Evolutionary conservation across 2,329 filamentous ascomycete species (phyloP).

Genomic region (Fusarium fracticaudum): DNA sequence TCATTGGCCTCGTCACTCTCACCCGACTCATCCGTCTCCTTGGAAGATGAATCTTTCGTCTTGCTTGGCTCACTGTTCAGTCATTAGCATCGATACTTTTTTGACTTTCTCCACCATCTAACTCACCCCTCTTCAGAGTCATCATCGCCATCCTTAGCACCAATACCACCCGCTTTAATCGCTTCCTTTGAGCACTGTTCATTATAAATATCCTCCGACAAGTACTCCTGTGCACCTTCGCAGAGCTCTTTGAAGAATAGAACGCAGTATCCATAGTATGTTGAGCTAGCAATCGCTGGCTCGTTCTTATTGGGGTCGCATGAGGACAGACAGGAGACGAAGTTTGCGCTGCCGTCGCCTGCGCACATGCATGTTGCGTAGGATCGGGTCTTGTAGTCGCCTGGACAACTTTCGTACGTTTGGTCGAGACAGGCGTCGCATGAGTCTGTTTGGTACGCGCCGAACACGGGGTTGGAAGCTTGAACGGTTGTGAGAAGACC

Average conservation of each 20-base stretch:
- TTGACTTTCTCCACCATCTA: neutral
- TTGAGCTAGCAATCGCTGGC: neutral
- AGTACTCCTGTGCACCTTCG: neutral
- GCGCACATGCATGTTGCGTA: conserved; percentile 6
- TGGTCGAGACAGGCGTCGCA: neutral
- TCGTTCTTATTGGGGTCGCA: neutral
- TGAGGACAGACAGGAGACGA: neutral
- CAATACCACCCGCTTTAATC: neutral
- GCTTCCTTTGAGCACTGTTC: neutral
- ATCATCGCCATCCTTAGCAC: neutral
- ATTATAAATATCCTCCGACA: neutral
- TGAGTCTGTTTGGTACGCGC: neutral
- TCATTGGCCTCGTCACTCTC: neutral
- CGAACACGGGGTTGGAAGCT: neutral
- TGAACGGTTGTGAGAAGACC: neutral
- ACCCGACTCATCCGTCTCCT: neutral
- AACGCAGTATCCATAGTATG: neutral
- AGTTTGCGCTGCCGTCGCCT: neutral
- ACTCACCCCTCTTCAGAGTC: neutral
- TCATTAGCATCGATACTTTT: neutral
- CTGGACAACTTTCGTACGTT: neutral
- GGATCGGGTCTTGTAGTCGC: neutral
- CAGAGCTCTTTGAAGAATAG: neutral
- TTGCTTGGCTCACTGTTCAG: neutral
- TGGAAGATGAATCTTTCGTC: neutral